Evolutionary conservation across 1,284 basidiomycete genomes (phyloP), one percentile per base, ranked within the genome.

Genomic region (Porodaedalea pini): DNA sequence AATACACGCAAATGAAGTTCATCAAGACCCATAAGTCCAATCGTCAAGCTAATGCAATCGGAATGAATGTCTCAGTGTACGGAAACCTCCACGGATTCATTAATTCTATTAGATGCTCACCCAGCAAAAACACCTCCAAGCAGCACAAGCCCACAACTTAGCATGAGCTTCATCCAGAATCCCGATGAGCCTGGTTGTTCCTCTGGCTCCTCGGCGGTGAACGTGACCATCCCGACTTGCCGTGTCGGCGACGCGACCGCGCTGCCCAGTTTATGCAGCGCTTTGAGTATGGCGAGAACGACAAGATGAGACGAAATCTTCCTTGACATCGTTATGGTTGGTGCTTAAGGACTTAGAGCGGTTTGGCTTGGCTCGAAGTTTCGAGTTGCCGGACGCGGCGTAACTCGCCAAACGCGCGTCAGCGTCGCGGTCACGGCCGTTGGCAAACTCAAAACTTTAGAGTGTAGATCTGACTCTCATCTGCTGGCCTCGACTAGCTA

Each of bases 1-100:
- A 96, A 77, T 0, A 97, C 94, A 27, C 92, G 86, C 17, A 98
- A 78, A 67, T 97, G 94, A 43, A 98, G 81, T 65, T 94, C 90
- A 66, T 98, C 95, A 17, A 97, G 82, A 1, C 95, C 94, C 94
- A 97, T 97, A 31, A 97, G 77, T 4, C 92, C 94, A 19, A 98
- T 83, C 0, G 94, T 97, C 53, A 97, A 75, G 2, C 86, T 85
- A 61, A 39, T 39, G 32, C 58, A 41, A 31, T 21, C 51, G 23
- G 31, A 21, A 13, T 41, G 21, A 29, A 41, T 45, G 32, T 51
- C 29, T 41, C 31, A 34, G 37, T n/a, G 11, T 4, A 10, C 39
- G 21, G 29, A 25, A n/a, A 47, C 15, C 3, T 15, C 4, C 4
- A 23, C 5, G 19, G 7, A 2, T 21, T 13, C 19, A 21, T 44